Conservation (phyloP, 108 stramenopile genomes). For the Nannochloropsis gaditana region DNA sequence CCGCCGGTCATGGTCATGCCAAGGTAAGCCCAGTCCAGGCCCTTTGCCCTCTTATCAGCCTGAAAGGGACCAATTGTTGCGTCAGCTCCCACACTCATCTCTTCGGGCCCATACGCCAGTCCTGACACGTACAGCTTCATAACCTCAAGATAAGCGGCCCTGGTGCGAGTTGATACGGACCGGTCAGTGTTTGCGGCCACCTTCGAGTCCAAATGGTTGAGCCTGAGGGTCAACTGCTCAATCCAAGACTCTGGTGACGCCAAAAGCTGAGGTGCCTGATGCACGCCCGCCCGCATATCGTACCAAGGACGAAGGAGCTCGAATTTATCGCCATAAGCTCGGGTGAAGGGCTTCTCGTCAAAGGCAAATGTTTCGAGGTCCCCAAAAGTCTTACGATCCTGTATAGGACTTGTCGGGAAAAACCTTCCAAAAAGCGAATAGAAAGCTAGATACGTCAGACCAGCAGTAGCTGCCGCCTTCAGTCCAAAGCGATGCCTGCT, state of each 20-base stretch:
- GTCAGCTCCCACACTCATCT: neutral
- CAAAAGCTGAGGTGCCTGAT: neutral
- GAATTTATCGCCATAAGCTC: neutral
- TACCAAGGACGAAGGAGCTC: neutral
- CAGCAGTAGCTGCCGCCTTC: too few relatives aligned
- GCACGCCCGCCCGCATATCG: neutral
- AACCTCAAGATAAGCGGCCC: constrained; percentile 11
- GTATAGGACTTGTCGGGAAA: too few relatives aligned
- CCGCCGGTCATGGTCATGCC: constrained; percentile 1
- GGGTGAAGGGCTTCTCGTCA: neutral
- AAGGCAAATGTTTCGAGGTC: neutral
- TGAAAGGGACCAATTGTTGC: neutral
- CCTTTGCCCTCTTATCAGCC: neutral
- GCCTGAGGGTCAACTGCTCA: neutral
- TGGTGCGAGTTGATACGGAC: neutral
- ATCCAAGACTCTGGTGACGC: neutral
- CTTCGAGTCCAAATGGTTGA: neutral
- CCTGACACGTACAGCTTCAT: neutral
- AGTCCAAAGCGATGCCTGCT: too few relatives aligned
- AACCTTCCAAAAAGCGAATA: too few relatives aligned
- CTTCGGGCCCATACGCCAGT: neutral
- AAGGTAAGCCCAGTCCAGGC: constrained; percentile 20
- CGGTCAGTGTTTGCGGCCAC: neutral
- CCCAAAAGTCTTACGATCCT: too few relatives aligned
- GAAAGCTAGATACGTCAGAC: too few relatives aligned